Evolutionary conservation across 208 protist species (phyloP), one percentile per base, ranked within the genome.

Genomic region (Acanthamoeba lenticulata): DNA sequence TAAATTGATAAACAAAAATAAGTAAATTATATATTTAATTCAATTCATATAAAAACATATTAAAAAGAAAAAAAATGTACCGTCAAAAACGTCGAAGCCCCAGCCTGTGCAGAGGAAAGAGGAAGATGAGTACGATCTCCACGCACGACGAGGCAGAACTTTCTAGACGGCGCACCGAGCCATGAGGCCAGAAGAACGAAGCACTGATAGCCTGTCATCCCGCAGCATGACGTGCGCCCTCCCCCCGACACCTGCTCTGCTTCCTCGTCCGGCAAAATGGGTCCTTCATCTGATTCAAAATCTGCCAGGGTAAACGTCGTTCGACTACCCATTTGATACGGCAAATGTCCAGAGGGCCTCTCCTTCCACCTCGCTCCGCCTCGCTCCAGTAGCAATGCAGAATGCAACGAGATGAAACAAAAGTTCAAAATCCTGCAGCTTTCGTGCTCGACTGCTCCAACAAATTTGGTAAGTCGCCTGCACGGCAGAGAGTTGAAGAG

Each of bases 31-130:
- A 47, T 27, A 36, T 81, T 34, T 81, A 65, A 65, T 17, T 65
- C n/a, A 21, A 65, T n/a, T n/a, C n/a, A 36, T 27, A 36, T 81
- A 52, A 49, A 65, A 65, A 34, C 34, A 65, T 34, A 65, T n/a
- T n/a, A 65, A 36, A 27, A 55, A 7, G 29, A 83, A 52, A 38
- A 44, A 29, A 24, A 40, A 15, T 13, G 52, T 44, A 91, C 85
- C 85, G n/a, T 91, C 85, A 69, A 91, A 91, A 7, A 91, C 42
- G 27, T 91, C 85, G n/a, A 91, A 91, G 2, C 85, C 85, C 85
- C 85, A 91, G 7, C 85, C 77, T 86, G 44, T 42, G 29, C 15
- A n/a, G 2, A 72, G 15, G 36, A 77, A 77, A 72, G 29, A 72
- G 27, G 29, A 72, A n/a, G 17, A 45, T 79, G 32, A 21, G n/a